phyloP scores from a whole-genome alignment of 2,329 filamentous ascomycete species.

The Lasiodiplodia gonubiensis region DNA sequence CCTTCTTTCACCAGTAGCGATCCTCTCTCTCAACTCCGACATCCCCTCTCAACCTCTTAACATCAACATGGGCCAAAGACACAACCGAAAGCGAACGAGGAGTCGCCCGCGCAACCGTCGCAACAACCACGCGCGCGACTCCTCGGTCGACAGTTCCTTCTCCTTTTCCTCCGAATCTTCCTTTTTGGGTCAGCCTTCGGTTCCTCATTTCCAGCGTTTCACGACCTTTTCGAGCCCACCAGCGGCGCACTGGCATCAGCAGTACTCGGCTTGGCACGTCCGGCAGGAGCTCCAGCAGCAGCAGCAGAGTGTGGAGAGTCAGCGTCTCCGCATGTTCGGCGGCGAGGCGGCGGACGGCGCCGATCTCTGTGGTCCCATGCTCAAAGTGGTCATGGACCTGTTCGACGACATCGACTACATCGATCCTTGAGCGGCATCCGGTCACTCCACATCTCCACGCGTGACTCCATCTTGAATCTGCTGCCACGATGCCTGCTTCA shows the following conservation, averaged over 20 bases:
- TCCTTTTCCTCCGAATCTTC: slow-evolving; percentile 35
- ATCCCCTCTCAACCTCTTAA: slow-evolving; percentile 1
- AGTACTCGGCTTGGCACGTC: slow-evolving; percentile 46
- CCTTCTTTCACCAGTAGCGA: slow-evolving; percentile 7
- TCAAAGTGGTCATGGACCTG: slow-evolving; percentile 54
- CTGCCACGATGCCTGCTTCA: background rate
- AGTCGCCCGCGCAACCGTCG: slow-evolving; percentile 50
- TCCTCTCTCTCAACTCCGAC: background rate
- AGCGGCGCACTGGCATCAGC: slow-evolving; percentile 45
- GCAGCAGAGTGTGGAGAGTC: slow-evolving; percentile 36
- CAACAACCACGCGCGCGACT: slow-evolving; percentile 31
- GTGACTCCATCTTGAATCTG: background rate
- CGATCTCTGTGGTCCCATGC: slow-evolving; percentile 52
- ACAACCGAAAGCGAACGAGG: slow-evolving; percentile 52
- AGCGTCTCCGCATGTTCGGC: slow-evolving; percentile 52
- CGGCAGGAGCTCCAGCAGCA: slow-evolving; percentile 35
- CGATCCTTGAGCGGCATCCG: slow-evolving; percentile 41
- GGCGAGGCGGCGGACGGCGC: slow-evolving; percentile 50
- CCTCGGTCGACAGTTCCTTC: slow-evolving; percentile 16
- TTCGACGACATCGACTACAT: slow-evolving; percentile 54
- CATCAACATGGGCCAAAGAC: slow-evolving; percentile 48
- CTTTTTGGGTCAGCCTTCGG: slow-evolving; percentile 40
- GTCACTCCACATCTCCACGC: background rate
- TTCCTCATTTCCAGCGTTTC: slow-evolving; percentile 33
- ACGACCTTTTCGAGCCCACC: slow-evolving; percentile 31